phyloP scores from a whole-genome alignment of 805 yeast genomes.

The Pichia cabralensis region DNA sequence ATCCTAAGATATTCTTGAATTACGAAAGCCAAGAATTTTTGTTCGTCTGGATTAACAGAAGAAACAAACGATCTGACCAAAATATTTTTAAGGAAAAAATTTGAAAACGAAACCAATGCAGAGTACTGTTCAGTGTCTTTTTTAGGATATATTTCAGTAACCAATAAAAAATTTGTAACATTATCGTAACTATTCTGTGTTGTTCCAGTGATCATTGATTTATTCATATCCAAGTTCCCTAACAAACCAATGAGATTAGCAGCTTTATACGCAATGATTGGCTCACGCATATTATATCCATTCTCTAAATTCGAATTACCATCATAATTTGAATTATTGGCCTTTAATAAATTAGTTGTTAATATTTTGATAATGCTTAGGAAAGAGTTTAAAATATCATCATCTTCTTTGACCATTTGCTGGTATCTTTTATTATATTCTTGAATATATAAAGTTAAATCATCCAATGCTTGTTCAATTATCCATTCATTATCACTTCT shows the following conservation, averaged over 20 bases:
- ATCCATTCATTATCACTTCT: slow-evolving; percentile 59
- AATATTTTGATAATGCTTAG: slow-evolving; percentile 20
- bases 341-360: slow-evolving; percentile 43
- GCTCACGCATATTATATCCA: too few species aligned
- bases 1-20: slow-evolving; percentile 68
- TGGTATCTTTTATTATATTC: slow-evolving; percentile 43
- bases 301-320: too few species aligned
- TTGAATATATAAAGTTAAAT: slow-evolving; percentile 44
- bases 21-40: slow-evolving; percentile 73
- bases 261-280: slow-evolving; percentile 50
- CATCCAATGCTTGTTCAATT: slow-evolving; percentile 60
- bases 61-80: slow-evolving; percentile 86
- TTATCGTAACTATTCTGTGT: slow-evolving; percentile 5
- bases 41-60: slow-evolving; percentile 77
- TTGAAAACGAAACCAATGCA: slow-evolving; percentile 48
- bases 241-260: slow-evolving; percentile 64
- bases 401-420: slow-evolving; percentile 28
- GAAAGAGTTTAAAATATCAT: slow-evolving; percentile 28
- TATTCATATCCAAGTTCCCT: slow-evolving; percentile 54
- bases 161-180: slow-evolving; percentile 8
- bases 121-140: slow-evolving; percentile 56
- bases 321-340: slow-evolving; percentile 33
- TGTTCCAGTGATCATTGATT: neutral
- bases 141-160: slow-evolving; percentile 28
- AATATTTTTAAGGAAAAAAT: slow-evolving; percentile 52